Conservation (phyloP, 495 filamentous ascomycete species). For the Rhypophila decipiens region DNA sequence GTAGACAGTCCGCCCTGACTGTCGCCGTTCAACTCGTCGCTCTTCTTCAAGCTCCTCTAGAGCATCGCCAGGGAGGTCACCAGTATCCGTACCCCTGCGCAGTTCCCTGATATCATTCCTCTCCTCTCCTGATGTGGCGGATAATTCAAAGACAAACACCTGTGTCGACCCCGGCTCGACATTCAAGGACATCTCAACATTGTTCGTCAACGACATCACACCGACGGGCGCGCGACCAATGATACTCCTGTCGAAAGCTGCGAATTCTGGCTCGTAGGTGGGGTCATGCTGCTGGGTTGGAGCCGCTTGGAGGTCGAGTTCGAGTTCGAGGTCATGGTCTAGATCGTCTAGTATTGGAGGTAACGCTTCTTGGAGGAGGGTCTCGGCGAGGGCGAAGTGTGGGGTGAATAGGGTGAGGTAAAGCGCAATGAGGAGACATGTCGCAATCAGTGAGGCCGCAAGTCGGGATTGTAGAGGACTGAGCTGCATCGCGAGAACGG, state of each 20-base stretch:
- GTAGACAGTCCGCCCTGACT: slow-evolving; percentile 50
- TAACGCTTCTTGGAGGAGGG: slow-evolving; percentile 39
- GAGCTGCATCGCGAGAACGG: slow-evolving; percentile 50
- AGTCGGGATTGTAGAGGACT: slow-evolving; percentile 64
- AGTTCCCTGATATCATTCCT: slow-evolving; percentile 8
- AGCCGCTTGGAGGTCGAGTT: slow-evolving; percentile 1
- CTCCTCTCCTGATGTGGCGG: slow-evolving; percentile 9
- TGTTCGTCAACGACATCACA: slow-evolving; percentile 52
- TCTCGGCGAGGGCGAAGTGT: slow-evolving; percentile 55
- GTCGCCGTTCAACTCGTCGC: slow-evolving; percentile 18
- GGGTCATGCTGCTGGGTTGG: slow-evolving; percentile 21
- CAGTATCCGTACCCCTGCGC: slow-evolving; percentile 11
- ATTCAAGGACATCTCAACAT: slow-evolving; percentile 49
- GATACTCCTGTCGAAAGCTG: slow-evolving; percentile 52
- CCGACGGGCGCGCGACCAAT: slow-evolving; percentile 52
- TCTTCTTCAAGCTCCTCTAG: slow-evolving; percentile 6
- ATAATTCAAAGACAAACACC: slow-evolving; percentile 27
- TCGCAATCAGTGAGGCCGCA: slow-evolving; percentile 55
- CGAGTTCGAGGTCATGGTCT: slow-evolving; percentile 20
- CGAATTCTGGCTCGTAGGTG: slow-evolving; percentile 53
- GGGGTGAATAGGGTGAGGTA: slow-evolving; percentile 49
- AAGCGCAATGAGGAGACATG: slow-evolving; percentile 47
- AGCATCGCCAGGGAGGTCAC: slow-evolving; percentile 7
- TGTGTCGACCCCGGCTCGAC: slow-evolving; percentile 50
- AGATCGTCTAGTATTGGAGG: slow-evolving; percentile 43